Evolutionary conservation across 2,329 filamentous ascomycete genomes (phyloP), one percentile per base, ranked within the genome.

Genomic region (Neopestalotiopsis sp.): DNA sequence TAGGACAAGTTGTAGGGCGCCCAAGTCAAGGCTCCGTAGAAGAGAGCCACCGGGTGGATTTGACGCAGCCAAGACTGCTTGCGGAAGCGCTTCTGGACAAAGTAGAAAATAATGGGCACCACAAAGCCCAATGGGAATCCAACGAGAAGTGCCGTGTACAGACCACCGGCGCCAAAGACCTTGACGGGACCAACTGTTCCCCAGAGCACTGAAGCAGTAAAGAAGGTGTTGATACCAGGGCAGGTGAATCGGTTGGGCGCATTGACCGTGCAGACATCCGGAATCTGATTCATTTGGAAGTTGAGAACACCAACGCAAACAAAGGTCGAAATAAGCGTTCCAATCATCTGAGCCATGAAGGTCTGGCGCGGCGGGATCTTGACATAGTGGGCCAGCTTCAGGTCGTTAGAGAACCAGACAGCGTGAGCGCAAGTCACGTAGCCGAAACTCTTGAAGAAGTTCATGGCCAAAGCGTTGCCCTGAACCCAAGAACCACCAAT

Each of bases 281-380:
- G 74, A 61, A 88, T 88, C 70, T 82, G 75, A 57, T 80, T 81
- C 67, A 76, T 72, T 60, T 75, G 75, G 72, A 78, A 81, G 71
- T 81, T 79, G 69, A 80, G 74, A 2, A 88, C 82, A 14, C 82
- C 84, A 3, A 84, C 82, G 70, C 83, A 85, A 57, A 87, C 82
- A 60, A 88, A 79, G 1, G 84, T 86, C 62, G 84, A 85, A 34
- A 88, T 77, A 24, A 89, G 79, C 2, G 86, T 90, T 42, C 88
- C 87, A 10, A 86, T 79, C 74, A 90, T 86, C 76, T 90, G 88
- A 1, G 87, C 88, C 28, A 81, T 78, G 72, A 90, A 91, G 3
- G 88, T 87, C 38, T 89, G 84, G 12, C 86, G 84, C 0, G 89
- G 89, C 4, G 89, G 88, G 20, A 90, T 88, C 79, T 89, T 89